phyloP scores from a whole-genome alignment of 257 asterid species.

The Petrea volubilis region DNA sequence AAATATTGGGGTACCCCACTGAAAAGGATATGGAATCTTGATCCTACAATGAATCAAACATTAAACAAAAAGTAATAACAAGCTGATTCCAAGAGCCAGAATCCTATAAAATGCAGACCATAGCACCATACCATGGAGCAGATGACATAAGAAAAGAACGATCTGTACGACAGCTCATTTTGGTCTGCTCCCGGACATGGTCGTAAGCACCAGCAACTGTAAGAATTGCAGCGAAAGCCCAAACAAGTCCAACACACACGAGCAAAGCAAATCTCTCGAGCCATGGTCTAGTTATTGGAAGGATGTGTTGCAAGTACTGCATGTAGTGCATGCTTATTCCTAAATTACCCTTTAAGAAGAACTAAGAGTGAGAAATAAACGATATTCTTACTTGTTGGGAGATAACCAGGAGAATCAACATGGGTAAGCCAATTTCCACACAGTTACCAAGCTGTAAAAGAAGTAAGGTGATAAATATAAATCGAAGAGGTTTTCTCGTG shows the following conservation, averaged over 20 bases:
- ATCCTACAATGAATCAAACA: constrained; percentile 49
- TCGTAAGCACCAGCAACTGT: constrained; percentile 97
- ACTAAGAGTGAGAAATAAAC: not conserved
- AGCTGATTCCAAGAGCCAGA: constrained; percentile 39
- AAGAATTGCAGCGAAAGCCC: constrained; percentile 98
- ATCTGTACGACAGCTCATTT: constrained; percentile 82
- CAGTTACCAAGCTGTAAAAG: constrained; percentile 75
- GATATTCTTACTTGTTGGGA: constrained; percentile 75
- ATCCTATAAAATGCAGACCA: constrained; percentile 1
- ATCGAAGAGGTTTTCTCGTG: constrained; percentile 4
- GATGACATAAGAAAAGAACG: constrained; percentile 71
- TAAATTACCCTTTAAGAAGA: not conserved
- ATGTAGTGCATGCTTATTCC: constrained; percentile 14
- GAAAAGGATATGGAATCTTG: constrained; percentile 76
- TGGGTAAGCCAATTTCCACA: constrained; percentile 86
- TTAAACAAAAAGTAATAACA: constrained; percentile 6
- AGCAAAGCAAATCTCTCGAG: constrained; percentile 96
- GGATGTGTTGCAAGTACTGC: constrained; percentile 81
- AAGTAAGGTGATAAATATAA: constrained; percentile 15
- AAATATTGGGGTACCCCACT: constrained; percentile 87
- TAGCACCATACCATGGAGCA: constrained; percentile 82
- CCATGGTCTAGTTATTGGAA: constrained; percentile 51
- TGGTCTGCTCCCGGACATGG: constrained; percentile 56
- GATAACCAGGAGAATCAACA: constrained; percentile 75
- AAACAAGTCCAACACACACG: constrained; percentile 58